Base-by-base conservation (phyloP, 2,329 filamentous ascomycete genomes). In the Pseudogymnoascus sp. region DNA sequence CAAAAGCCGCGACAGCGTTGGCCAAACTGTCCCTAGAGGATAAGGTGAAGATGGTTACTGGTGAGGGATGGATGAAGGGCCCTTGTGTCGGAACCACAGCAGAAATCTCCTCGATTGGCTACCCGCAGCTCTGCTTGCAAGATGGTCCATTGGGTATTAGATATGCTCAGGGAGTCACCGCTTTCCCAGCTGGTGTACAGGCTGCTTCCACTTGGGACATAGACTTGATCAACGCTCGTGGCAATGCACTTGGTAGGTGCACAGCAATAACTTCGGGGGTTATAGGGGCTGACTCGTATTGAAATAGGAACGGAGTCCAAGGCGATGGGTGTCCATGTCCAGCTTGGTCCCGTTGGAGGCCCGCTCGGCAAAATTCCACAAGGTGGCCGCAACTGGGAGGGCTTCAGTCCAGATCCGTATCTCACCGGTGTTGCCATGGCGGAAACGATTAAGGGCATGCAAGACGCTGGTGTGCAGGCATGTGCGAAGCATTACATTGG, bases 361-460 rank as follows among this genome's bases (percentile, higher is more conserved):
- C 86, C 90, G 0, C 72, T 95, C 2, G 91, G 91, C 6, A 85
- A 90, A 68, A 83, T 87, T 69, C 86, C 90, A 1, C 79, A 83
- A 58, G 91, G 85, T 33, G 91, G 91, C 0, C 80, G 91, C 38
- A 92, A 91, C 71, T 95, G 90, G 90, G 91, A 94, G 72, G 89
- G 86, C 0, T 94, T 93, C 71, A 88, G 89, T 0, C 80, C 86
- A 0, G 91, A 95, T 70, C 90, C 91, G 0, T 91, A 93, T 60
- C 79, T 94, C 0, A 65, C 84, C 17, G 87, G 86, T 15, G 77
- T 87, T 65, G 84, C 81, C 8, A 82, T 86, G 70, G 78, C 78
- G 13, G 80, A 86, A 71, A 88, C 85, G 0, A 79, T 89, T 61
- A 76, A 81, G 66, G 87, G 79, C 0, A 79, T 84, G 72, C 81